Percentiles rank a stretch among this genome's conserved stretches.
phyloP scores from a whole-genome alignment of 1,284 basidiomycete species.

The Leucoagaricus sp. region DNA sequence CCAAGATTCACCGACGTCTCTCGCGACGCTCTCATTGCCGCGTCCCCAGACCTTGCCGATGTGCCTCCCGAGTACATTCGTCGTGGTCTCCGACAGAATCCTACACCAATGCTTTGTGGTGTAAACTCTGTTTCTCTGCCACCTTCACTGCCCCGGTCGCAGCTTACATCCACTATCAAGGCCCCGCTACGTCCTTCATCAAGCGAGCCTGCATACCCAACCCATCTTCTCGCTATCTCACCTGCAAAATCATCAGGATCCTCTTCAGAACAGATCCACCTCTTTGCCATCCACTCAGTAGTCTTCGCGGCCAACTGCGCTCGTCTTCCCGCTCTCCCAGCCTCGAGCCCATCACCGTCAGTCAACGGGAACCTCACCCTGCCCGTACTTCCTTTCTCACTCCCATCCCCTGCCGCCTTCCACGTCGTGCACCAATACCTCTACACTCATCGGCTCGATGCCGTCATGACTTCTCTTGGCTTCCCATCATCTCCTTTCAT shows the following conservation, averaged over 20 bases:
- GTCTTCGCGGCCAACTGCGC: constrained; percentile 62
- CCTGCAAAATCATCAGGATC: constrained; percentile 38
- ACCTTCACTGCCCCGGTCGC: constrained; percentile 45
- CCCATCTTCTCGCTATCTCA: constrained; percentile 59
- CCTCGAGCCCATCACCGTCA: constrained; percentile 29
- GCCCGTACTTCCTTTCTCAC: constrained; percentile 64
- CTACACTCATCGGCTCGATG: constrained; percentile 59
- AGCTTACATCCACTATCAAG: constrained; percentile 47
- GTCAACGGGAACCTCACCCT: constrained; percentile 44
- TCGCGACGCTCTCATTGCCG: constrained; percentile 49
- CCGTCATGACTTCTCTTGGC: constrained; percentile 56
- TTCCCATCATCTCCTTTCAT: constrained; percentile 58
- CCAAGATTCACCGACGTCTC: constrained; percentile 56
- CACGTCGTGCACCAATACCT: constrained; percentile 63
- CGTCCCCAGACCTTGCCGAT: constrained; percentile 54
- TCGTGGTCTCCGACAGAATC: constrained; percentile 49
- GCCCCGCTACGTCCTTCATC: constrained; percentile 41
- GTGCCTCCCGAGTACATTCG: constrained; percentile 65
- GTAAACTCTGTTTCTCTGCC: constrained; percentile 51
- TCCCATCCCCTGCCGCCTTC: constrained; percentile 71
- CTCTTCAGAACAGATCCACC: constrained; percentile 36
- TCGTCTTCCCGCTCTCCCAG: constrained; percentile 53
- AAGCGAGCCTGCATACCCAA: constrained; percentile 44
- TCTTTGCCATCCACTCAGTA: constrained; percentile 59
- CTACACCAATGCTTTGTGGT: constrained; percentile 54